These are phyloP conservation scores for Alternaria incomplexa DNA, from an alignment of 2,329 filamentous ascomycete species.

Conservation along the genomic window DNA sequence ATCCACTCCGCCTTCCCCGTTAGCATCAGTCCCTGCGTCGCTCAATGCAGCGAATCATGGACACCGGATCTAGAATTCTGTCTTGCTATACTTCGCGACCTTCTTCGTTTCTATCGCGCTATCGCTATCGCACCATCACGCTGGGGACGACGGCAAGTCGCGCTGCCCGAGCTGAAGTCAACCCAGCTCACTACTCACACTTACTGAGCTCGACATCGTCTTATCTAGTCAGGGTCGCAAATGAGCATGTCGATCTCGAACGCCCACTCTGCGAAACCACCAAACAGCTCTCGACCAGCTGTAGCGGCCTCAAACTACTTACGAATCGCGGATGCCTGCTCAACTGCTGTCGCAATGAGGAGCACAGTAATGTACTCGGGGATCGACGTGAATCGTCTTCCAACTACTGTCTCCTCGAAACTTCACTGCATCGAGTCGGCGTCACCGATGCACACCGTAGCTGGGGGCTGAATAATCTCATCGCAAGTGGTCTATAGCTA, in stretches of 20 bases:
- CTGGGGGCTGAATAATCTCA: not conserved
- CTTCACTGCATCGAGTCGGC: not conserved
- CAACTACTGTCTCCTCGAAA: not conserved
- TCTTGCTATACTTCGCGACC: not conserved
- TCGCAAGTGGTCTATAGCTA: not conserved
- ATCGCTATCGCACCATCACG: not conserved
- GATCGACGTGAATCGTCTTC: not conserved
- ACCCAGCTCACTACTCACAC: not conserved
- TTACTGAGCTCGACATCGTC: not conserved
- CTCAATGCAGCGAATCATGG: not conserved
- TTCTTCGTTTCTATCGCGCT: not conserved
- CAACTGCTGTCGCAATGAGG: not conserved
- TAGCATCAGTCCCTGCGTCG: not conserved
- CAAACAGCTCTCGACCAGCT: not conserved
- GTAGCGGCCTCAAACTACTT: not conserved
- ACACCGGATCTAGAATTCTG: slow-evolving; percentile 13
- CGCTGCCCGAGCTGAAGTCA: not conserved
- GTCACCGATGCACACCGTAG: not conserved
- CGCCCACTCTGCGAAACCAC: not conserved
- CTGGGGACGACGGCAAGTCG: not conserved
- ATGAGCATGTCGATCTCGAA: not conserved
- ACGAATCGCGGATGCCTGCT: not conserved
- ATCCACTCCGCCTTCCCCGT: slow-evolving; percentile 9
- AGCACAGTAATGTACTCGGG: not conserved
- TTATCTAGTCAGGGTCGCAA: not conserved